A percentile compares a stretch with the other conserved stretches of the same genome.
phyloP scores from a whole-genome alignment of 139 green algal genomes.

The Penium margaritaceum region DNA sequence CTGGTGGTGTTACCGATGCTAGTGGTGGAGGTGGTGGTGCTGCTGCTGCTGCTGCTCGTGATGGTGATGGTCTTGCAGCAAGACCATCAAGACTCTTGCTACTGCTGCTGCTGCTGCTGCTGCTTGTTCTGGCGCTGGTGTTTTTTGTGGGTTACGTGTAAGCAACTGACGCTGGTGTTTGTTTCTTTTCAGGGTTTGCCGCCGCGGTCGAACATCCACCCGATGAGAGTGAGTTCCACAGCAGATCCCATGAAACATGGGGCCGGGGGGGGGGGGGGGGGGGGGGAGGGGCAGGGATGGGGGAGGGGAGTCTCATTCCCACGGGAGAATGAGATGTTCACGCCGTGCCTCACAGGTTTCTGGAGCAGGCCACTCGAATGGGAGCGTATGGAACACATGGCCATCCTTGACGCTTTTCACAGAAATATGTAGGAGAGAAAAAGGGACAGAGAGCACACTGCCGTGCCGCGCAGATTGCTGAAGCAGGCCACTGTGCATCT shows the following conservation, averaged over 20 bases:
- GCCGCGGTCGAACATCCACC: constrained; percentile 73
- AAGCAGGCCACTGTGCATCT: background rate
- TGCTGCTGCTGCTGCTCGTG: background rate
- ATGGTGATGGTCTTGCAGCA: background rate
- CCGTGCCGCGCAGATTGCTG: too few relatives aligned
- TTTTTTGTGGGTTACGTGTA: background rate
- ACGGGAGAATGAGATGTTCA: background rate
- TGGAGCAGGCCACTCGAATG: background rate
- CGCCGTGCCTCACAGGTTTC: background rate
- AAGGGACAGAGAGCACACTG: constrained; percentile 5
- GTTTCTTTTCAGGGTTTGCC: constrained; percentile 54
- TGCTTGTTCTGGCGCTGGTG: background rate
- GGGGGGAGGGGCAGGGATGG: too few relatives aligned
- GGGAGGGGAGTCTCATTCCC: background rate
- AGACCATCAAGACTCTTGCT: background rate
- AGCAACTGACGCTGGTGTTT: background rate
- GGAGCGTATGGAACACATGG: background rate
- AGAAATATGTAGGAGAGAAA: background rate
- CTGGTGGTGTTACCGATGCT: background rate
- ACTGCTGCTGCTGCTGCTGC: background rate
- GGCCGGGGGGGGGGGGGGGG: too few relatives aligned
- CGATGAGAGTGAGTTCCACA: constrained; percentile 63
- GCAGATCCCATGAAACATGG: background rate
- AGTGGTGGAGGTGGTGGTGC: background rate
- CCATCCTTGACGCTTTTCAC: background rate